Evolutionary conservation across 352 stramenopile genomes (phyloP).

Genomic region (Salisapilia sapeloensis): DNA sequence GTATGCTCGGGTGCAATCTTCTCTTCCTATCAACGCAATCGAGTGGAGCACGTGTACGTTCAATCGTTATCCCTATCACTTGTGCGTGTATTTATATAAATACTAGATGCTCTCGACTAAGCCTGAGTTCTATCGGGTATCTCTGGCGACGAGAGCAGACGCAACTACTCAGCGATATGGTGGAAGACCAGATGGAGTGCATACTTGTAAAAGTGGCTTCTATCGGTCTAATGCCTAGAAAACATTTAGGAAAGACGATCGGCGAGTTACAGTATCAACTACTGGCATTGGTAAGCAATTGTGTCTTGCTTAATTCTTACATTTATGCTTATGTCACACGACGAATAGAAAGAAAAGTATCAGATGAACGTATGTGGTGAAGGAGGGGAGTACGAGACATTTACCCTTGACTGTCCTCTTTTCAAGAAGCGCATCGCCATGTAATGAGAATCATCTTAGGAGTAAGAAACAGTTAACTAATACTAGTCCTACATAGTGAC

Average conservation of each 20-base stretch:
- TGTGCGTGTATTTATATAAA: slow-evolving; percentile 2
- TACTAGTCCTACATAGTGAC: slow-evolving; percentile 24
- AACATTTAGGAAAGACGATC: slow-evolving; percentile 77
- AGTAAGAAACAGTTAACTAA: neutral
- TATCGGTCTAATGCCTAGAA: slow-evolving; percentile 80
- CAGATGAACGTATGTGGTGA: slow-evolving; percentile 97
- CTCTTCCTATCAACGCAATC: slow-evolving; percentile 96
- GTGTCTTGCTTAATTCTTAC: neutral
- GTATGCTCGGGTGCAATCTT: slow-evolving; percentile 97
- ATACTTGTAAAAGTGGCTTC: slow-evolving; percentile 95
- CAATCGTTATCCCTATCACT: neutral
- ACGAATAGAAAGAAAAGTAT: slow-evolving; percentile 91
- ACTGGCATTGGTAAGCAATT: slow-evolving; percentile 44
- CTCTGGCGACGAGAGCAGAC: slow-evolving; percentile 90
- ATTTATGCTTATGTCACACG: too few species aligned
- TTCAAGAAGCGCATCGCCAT: slow-evolving; percentile 89
- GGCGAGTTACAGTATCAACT: slow-evolving; percentile 77
- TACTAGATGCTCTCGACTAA: slow-evolving; percentile 79
- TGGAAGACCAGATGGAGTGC: slow-evolving; percentile 86
- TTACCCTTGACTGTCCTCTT: slow-evolving; percentile 94
- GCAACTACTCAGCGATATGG: slow-evolving; percentile 89
- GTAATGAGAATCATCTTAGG: slow-evolving; percentile 12
- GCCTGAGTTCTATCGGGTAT: slow-evolving; percentile 90
- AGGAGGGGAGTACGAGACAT: slow-evolving; percentile 98
- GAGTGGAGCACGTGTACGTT: slow-evolving; percentile 91